Base-by-base conservation (phyloP, 2,329 filamentous ascomycete genomes). In the Berkeleyomyces basicola region DNA sequence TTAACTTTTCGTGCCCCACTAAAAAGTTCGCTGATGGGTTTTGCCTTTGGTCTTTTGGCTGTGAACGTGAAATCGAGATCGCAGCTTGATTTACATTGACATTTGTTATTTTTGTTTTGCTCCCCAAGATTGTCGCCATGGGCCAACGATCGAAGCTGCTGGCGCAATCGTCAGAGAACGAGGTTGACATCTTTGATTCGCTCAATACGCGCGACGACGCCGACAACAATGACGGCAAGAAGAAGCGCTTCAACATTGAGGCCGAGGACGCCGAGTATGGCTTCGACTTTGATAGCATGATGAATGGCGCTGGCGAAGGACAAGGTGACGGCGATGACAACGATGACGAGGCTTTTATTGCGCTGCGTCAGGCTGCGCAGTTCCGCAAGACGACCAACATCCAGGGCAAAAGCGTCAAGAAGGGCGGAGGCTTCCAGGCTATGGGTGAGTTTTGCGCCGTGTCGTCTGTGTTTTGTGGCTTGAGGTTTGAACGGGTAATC, bases 381-480 rank as follows among this genome's bases (percentile, higher is more conserved):
- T 96, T 96, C 71, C 80, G 92, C 66, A 97, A 96, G 71, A 78
- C 83, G 0, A 81, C 86, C 7, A 93, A 91, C 70, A 68, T 93
- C 6, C 93, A 92, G 72, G 88, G 89, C 23, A 87, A 87, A 66
- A 86, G 85, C 2, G 88, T 89, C 40, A 96, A 96, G 77, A 99
- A 97, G 74, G 88, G 91, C 44, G 93, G 93, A 69, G 93, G 92
- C 61, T 99, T 99, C 71, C 93, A 99, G 73, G 86, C 88, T 57
- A 96, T 99, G 91, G 88, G 82, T 85, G 74, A 64, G 75, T 66
- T 16, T 31, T 23, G 23, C 23, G 23, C 23, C 23, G 2, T 23
- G 23, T 23, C 23, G 2, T 23, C 23, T 23, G 23, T 23, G 23
- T 23, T 23, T 23, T 23, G 23, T 23, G 23, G 23, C 23, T 23